These are phyloP conservation scores for Pelargonium citronellum DNA, from an alignment of 441 rosid genomes.

Conservation along the genomic window DNA sequence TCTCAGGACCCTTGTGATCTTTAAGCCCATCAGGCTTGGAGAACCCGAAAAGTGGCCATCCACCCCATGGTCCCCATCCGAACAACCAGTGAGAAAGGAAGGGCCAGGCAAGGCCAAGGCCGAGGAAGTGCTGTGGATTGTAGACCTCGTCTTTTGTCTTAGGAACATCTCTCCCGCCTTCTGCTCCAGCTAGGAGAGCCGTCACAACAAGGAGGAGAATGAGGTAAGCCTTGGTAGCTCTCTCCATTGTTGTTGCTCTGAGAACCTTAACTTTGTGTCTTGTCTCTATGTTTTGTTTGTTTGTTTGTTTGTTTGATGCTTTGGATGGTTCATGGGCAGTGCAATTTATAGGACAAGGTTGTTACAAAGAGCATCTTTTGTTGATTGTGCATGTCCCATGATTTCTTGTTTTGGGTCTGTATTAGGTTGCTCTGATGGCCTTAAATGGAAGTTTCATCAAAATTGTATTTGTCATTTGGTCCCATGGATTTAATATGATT, in stretches of 20 bases:
- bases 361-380: not conserved
- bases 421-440: not conserved
- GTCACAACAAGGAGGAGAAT: not conserved
- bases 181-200: not conserved
- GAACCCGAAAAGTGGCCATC: not conserved
- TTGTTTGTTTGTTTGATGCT: not conserved
- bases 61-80: not conserved
- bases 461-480: not conserved
- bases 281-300: too few species aligned
- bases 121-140: not conserved
- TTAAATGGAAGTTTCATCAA: constrained; percentile 1
- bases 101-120: not conserved
- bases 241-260: not conserved
- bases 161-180: not conserved
- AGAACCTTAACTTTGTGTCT: not conserved
- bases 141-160: not conserved
- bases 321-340: not conserved
- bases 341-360: not conserved
- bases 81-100: not conserved
- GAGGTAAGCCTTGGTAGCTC: not conserved
- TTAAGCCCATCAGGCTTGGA: not conserved
- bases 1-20: not conserved
- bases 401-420: not conserved
- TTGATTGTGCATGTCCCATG: not conserved
- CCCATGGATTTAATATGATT: not conserved